These are phyloP conservation scores for Leishmania tarentolae DNA, from an alignment of 208 protist genomes.

Conservation along the genomic window DNA sequence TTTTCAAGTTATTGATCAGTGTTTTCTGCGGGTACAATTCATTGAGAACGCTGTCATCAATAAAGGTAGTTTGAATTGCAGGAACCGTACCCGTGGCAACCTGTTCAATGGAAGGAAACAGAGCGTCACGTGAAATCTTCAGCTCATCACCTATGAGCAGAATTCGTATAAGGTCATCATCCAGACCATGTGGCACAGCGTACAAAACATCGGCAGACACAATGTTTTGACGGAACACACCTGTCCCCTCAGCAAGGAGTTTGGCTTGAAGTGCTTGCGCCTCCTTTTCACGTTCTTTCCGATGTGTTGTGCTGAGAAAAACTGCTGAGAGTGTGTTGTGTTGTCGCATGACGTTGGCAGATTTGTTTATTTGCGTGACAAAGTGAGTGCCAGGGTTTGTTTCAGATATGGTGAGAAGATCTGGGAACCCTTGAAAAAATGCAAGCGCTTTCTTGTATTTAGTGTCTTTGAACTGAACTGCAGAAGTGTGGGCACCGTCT, in stretches of 20 bases:
- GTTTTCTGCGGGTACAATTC: slow-evolving; percentile 47
- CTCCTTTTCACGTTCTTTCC: slow-evolving; percentile 45
- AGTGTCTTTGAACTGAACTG: slow-evolving; percentile 73
- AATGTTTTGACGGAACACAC: slow-evolving; percentile 49
- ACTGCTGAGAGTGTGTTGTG: slow-evolving; percentile 40
- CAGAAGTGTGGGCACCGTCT: slow-evolving; percentile 22
- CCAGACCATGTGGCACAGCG: slow-evolving; percentile 9
- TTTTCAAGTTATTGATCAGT: slow-evolving; percentile 50
- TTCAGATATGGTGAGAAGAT: slow-evolving; percentile 57
- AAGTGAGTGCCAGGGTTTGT: slow-evolving; percentile 42
- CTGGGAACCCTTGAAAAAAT: slow-evolving; percentile 41
- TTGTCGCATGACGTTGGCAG: slow-evolving; percentile 34
- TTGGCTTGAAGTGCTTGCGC: slow-evolving; percentile 34
- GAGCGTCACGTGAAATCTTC: slow-evolving; percentile 11
- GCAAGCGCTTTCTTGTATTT: slow-evolving; percentile 67
- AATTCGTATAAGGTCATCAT: slow-evolving; percentile 24
- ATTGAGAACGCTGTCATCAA: slow-evolving; percentile 26
- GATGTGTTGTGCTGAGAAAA: slow-evolving; percentile 49
- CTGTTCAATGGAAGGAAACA: slow-evolving; percentile 27
- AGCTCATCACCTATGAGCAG: slow-evolving; percentile 25
- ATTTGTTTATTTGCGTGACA: slow-evolving; percentile 52
- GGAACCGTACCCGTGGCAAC: slow-evolving; percentile 17
- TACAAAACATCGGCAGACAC: slow-evolving; percentile 36
- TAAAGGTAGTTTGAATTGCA: not conserved
- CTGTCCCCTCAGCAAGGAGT: slow-evolving; percentile 36